Conservation (phyloP, 2,329 filamentous ascomycete species). For the Neofusicoccum kwambonambiense region DNA sequence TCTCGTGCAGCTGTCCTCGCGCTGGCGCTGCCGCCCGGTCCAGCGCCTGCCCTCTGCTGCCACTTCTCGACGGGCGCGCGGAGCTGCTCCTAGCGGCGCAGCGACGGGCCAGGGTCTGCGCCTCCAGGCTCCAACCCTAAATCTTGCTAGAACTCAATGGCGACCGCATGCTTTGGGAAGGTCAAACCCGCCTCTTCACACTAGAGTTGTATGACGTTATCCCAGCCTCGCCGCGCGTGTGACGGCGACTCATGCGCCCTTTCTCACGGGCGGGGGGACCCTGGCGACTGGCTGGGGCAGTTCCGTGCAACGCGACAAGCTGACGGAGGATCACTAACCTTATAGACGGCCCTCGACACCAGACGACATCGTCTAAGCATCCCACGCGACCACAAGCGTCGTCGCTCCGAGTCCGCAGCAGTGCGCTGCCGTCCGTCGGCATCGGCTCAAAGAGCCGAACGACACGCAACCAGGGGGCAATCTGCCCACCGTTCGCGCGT, state of each 20-base stretch:
- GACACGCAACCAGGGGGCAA: not conserved
- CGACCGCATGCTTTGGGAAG: not conserved
- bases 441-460: not conserved
- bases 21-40: not conserved
- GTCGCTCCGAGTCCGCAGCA: not conserved
- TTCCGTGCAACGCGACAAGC: not conserved
- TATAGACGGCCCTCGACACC: not conserved
- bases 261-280: not conserved
- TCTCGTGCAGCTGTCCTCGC: not conserved
- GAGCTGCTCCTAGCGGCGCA: not conserved
- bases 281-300: not conserved
- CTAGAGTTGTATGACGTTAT: constrained; percentile 7
- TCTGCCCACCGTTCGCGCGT: not conserved
- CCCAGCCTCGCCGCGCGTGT: constrained; percentile 2
- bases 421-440: not conserved
- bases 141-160: not conserved
- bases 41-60: not conserved
- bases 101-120: not conserved
- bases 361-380: not conserved
- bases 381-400: not conserved
- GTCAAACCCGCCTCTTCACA: not conserved
- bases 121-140: not conserved
- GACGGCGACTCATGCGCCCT: constrained; percentile 1
- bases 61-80: not conserved
- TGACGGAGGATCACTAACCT: constrained; percentile 7